phyloP scores from a whole-genome alignment of 139 green algal genomes.

The Eudorina sp. region DNA sequence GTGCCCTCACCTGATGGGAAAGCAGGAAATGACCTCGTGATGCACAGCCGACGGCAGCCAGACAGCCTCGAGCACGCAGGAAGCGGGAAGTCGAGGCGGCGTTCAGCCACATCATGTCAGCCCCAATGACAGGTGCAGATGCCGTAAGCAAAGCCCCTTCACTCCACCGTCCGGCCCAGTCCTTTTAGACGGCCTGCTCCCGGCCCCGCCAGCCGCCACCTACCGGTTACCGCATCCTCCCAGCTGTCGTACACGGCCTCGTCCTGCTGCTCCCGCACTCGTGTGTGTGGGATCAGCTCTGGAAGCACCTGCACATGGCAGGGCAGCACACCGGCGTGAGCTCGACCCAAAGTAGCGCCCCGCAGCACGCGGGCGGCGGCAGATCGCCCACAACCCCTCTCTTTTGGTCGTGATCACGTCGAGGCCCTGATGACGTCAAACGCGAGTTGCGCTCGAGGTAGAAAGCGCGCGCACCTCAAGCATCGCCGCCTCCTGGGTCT shows the following conservation, averaged over 20 bases:
- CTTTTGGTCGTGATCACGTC: too few species aligned
- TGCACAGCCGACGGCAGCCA: too few species aligned
- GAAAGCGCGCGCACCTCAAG: constrained; percentile 1
- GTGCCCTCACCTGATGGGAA: neutral
- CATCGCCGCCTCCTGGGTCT: neutral
- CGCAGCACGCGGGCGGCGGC: neutral
- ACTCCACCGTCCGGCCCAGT: too few species aligned
- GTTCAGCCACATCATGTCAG: neutral
- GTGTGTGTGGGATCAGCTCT: constrained; percentile 22
- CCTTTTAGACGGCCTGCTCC: too few species aligned
- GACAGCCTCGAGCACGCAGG: neutral
- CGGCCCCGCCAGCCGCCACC: too few species aligned
- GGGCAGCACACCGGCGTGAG: neutral
- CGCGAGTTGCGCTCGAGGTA: neutral
- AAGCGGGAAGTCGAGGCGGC: too few species aligned
- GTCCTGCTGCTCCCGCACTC: neutral
- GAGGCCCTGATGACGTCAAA: too few species aligned
- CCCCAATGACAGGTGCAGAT: neutral
- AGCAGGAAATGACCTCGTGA: neutral
- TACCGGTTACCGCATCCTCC: constrained; percentile 6
- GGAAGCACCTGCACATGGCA: neutral
- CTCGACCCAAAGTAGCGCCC: neutral
- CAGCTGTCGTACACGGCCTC: constrained; percentile 12
- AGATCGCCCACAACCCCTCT: neutral
- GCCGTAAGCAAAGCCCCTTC: neutral